Evolutionary conservation across 805 yeast genomes (phyloP).

Genomic region (Candida nonsorbophila): DNA sequence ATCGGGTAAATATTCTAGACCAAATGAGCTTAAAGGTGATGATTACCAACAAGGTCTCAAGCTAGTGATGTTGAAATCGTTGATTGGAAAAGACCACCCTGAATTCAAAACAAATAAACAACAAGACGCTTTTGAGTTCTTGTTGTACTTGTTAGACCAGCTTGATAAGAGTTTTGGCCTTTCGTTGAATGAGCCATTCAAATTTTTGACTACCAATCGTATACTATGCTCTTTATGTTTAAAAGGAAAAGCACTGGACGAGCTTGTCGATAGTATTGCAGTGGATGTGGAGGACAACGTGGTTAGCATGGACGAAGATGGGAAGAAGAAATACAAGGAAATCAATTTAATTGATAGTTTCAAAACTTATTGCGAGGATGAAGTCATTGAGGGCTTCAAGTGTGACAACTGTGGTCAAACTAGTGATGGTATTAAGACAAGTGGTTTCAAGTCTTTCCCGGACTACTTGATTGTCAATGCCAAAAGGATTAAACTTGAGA

Average conservation of each 20-base stretch:
- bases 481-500: conserved; percentile 74
- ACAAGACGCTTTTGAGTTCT: conserved; percentile 93
- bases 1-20: conserved; percentile 68
- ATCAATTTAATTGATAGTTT: conserved; percentile 51
- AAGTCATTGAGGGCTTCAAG: conserved; percentile 52
- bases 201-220: conserved; percentile 62
- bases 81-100: conserved; percentile 70
- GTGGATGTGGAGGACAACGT: conserved; percentile 50
- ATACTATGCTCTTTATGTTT: conserved; percentile 54
- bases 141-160: conserved; percentile 59
- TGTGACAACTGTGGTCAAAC: conserved; percentile 51
- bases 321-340: conserved; percentile 41
- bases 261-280: conserved; percentile 59
- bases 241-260: conserved; percentile 52
- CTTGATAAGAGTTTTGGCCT: conserved; percentile 44
- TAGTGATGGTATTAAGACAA: conserved; percentile 32
- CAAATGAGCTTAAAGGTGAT: conserved; percentile 38
- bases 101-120: conserved; percentile 87
- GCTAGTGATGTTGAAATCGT: conserved; percentile 69
- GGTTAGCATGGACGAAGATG: conserved; percentile 30
- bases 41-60: conserved; percentile 71
- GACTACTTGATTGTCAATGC: conserved; percentile 65
- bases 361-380: conserved; percentile 38
- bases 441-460: conserved; percentile 62
- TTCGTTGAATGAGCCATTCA: conserved; percentile 53